Percentiles rank a stretch among this genome's conserved stretches.
phyloP scores from a whole-genome alignment of 176 grass and related monocot species.

The Phoenix dactylifera region DNA sequence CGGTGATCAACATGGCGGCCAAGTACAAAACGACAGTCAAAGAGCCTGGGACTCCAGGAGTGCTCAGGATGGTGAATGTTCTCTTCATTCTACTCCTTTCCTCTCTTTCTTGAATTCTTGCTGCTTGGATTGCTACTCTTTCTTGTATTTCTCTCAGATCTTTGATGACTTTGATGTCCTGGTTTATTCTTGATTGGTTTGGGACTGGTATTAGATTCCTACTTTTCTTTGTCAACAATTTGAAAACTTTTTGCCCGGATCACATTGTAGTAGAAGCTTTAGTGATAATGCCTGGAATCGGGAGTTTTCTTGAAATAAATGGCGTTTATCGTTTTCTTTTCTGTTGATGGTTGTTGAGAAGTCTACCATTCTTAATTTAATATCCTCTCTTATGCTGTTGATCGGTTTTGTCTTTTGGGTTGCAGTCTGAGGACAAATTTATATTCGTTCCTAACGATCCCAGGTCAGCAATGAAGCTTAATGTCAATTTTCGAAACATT shows the following conservation, averaged over 20 bases:
- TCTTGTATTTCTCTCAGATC: background rate
- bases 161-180: too few relatives aligned
- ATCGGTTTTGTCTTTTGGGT: conserved; percentile 20
- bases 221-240: too few relatives aligned
- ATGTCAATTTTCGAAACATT: conserved; percentile 69
- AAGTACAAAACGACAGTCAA: conserved; percentile 82
- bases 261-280: too few relatives aligned
- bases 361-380: too few relatives aligned
- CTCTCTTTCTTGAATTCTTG: background rate
- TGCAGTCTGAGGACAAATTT: conserved; percentile 70
- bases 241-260: too few relatives aligned
- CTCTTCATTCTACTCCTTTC: background rate
- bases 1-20: conserved; percentile 30
- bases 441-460: conserved; percentile 69
- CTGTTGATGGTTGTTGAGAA: background rate
- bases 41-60: conserved; percentile 64
- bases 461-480: conserved; percentile 78
- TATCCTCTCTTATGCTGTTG: background rate
- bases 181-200: too few relatives aligned
- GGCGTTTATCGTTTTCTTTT: background rate
- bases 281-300: too few relatives aligned
- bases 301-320: too few relatives aligned
- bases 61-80: conserved; percentile 69
- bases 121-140: background rate
- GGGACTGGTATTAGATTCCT: too few relatives aligned